Percentiles rank a stretch among this genome's conserved stretches.
Evolutionary conservation across 2,329 filamentous ascomycete species (phyloP).

Genomic region (Talaromyces sp.): DNA sequence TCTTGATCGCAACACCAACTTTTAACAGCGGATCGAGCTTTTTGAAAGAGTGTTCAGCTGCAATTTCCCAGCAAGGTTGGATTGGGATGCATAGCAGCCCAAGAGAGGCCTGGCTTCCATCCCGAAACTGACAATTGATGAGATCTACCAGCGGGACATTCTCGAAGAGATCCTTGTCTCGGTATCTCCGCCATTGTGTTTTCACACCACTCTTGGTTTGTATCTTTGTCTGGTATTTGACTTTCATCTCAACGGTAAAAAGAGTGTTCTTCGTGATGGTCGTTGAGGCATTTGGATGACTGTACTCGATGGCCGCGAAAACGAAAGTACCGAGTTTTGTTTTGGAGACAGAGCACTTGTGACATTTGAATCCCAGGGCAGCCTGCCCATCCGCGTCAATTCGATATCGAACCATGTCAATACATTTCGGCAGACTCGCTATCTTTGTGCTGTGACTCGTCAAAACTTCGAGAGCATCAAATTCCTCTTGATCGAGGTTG

Average conservation of each 20-base stretch:
- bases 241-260: background rate
- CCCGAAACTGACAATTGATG: background rate
- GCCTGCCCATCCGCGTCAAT: background rate
- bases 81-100: background rate
- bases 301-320: background rate
- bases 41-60: background rate
- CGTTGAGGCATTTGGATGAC: background rate
- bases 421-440: background rate
- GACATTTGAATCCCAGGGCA: background rate
- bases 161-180: background rate
- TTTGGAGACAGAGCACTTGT: background rate
- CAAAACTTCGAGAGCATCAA: background rate
- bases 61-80: background rate
- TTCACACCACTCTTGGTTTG: background rate
- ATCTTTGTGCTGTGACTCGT: background rate
- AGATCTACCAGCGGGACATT: background rate
- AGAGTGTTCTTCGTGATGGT: background rate
- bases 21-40: background rate
- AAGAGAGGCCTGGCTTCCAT: background rate
- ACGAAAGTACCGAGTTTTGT: background rate
- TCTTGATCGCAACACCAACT: background rate
- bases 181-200: background rate
- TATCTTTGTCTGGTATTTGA: background rate
- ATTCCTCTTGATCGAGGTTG: background rate
- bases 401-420: background rate